Base-by-base conservation (phyloP, 306 rosid genomes). In the Lagenaria siceraria region DNA sequence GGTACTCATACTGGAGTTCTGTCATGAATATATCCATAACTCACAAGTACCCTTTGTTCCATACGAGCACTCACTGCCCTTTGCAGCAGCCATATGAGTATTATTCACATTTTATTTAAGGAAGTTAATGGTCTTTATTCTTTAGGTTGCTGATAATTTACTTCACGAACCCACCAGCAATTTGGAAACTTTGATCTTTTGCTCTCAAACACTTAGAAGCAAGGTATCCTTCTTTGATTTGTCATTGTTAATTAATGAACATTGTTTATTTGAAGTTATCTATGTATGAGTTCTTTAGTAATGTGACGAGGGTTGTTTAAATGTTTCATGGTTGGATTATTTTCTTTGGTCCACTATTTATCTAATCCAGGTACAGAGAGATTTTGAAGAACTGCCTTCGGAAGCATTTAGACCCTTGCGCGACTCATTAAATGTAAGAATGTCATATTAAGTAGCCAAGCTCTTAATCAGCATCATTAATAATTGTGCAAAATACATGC, bases 151-250 rank as follows among this genome's bases (percentile, higher is more conserved):
- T 77, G 99, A 96, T 85, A 88, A 96, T 81, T 86, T 96, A 82
- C 99, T 96, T 86, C 99, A 96, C 15, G 98, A 96, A 81, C 83
- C 99, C 40, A 88, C 88, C 19, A 96, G 99, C 88, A 96, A 96
- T 88, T 84, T 90, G 43, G 99, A 96, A 80, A 96, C 99, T 49
- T 87, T 92, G 86, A 96, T 96, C 80, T 96, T 96, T 86, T 96
- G 98, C 82, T 92, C 98, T 52, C 99, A 96, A 86, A 96, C 99
- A 77, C 92, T 96, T 53, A 84, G 99, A 87, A 92, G 99, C 97
- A 96, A 96, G 99, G 99, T 90, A 78, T 75, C 35, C 74, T 27
- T 64, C 55, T 36, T 62, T 49, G 78, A 25, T 64, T 46, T 61
- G 18, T 66, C 73, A 19, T 70, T 58, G 27, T 43, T 46, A 46